These are phyloP conservation scores for Pseudogymnoascus destructans DNA, from an alignment of 2,329 filamentous ascomycete genomes.

Conservation along the genomic window DNA sequence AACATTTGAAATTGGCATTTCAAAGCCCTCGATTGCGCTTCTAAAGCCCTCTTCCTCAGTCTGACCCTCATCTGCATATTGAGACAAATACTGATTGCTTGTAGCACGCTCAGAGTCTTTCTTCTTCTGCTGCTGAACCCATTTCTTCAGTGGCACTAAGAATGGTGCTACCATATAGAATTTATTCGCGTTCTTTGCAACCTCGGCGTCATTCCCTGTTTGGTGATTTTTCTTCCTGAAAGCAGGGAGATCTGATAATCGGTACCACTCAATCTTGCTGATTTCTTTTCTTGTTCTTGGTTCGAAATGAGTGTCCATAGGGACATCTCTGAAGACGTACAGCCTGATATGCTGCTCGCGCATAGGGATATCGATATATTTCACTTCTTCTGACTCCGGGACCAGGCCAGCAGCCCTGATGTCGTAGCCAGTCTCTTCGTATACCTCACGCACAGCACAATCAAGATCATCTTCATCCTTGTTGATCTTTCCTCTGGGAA, in stretches of 20 bases:
- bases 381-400: conserved; percentile 55
- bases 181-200: conserved; percentile 58
- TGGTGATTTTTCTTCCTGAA: conserved; percentile 51
- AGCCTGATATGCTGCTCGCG: conserved; percentile 84
- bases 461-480: conserved; percentile 90
- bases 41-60: conserved; percentile 44
- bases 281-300: conserved; percentile 93
- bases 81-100: conserved; percentile 30
- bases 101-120: conserved; percentile 42
- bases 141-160: conserved; percentile 70
- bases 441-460: conserved; percentile 87
- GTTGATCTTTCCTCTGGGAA: conserved; percentile 94
- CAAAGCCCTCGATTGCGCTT: conserved; percentile 2
- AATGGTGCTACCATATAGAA: conserved; percentile 99
- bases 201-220: conserved; percentile 39
- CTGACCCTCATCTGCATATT: conserved; percentile 40
- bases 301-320: conserved; percentile 76
- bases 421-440: conserved; percentile 91
- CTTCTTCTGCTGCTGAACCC: conserved; percentile 76
- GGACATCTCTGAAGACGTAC: conserved; percentile 82
- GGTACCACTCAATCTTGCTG: conserved; percentile 93
- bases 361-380: conserved; percentile 81
- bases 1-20: background rate
- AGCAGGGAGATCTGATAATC: conserved; percentile 73
- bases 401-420: conserved; percentile 64